These are phyloP conservation scores for Fusarium sp. DNA, from an alignment of 2,329 filamentous ascomycete genomes.

Conservation along the genomic window DNA sequence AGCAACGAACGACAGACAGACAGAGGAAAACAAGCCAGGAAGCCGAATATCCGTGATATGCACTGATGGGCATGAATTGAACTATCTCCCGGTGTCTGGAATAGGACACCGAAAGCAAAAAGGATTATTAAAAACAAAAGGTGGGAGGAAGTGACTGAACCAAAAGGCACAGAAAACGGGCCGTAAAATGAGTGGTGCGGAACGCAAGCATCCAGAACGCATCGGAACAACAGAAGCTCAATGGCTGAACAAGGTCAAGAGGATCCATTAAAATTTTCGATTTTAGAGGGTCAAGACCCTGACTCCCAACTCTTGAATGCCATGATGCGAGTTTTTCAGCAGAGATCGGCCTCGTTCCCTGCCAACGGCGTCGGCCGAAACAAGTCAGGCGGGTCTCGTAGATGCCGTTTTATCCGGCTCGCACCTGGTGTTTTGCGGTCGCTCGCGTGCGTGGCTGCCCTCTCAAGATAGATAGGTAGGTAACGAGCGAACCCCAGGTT, in stretches of 20 bases:
- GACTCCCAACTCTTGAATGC: conserved; percentile 1
- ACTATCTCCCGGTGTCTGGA: conserved; percentile 25
- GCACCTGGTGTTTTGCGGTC: background rate
- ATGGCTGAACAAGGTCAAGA: background rate
- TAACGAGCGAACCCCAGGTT: conserved; percentile 16
- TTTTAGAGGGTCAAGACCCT: conserved; percentile 17
- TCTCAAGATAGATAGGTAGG: no score
- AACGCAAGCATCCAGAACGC: background rate
- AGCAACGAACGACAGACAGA: background rate
- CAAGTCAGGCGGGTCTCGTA: conserved; percentile 25
- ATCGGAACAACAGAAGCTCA: conserved; percentile 2
- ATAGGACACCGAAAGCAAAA: conserved; percentile 27
- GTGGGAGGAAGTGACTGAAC: background rate
- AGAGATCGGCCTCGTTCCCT: conserved; percentile 22
- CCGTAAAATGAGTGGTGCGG: conserved; percentile 7
- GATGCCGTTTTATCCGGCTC: conserved; percentile 40
- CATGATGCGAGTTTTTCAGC: conserved; percentile 23
- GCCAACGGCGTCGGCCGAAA: conserved; percentile 31
- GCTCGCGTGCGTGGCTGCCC: conserved; percentile 25
- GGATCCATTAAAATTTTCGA: background rate
- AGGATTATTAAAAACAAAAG: background rate
- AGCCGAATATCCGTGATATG: background rate
- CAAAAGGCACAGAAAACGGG: conserved; percentile 14
- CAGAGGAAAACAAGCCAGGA: background rate
- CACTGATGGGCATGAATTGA: background rate